These are phyloP conservation scores for Fusarium annulatum DNA, from an alignment of 2,329 filamentous ascomycete species.

Conservation along the genomic window DNA sequence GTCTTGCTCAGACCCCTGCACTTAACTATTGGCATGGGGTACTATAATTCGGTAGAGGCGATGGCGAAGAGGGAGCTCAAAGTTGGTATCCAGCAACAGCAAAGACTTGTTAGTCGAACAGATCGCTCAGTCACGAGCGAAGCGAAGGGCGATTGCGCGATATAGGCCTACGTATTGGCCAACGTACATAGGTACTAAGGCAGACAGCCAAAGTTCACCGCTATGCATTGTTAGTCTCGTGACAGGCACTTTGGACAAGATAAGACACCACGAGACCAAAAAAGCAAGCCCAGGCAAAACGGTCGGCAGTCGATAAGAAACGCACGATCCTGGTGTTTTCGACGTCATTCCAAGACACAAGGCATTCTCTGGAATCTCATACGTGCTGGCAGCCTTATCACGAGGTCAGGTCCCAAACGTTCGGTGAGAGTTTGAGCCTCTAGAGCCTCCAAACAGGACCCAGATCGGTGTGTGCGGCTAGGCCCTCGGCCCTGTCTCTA, in stretches of 20 bases:
- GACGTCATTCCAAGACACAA: slow-evolving; percentile 35
- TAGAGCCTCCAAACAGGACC: slow-evolving; percentile 9
- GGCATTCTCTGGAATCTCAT: slow-evolving; percentile 25
- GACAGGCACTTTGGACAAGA: slow-evolving; percentile 15
- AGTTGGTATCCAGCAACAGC: slow-evolving; percentile 1
- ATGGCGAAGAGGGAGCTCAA: slow-evolving; percentile 7
- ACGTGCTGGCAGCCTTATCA: slow-evolving; percentile 21
- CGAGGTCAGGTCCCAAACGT: slow-evolving; percentile 31
- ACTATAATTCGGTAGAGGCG: slow-evolving; percentile 31
- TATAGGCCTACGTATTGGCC: slow-evolving; percentile 19
- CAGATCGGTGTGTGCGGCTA: slow-evolving; percentile 29
- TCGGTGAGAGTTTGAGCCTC: slow-evolving; percentile 31
- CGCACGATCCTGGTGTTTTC: slow-evolving; percentile 8
- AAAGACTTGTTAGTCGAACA: slow-evolving; percentile 23
- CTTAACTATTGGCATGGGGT: slow-evolving; percentile 38
- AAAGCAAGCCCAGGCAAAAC: slow-evolving; percentile 25
- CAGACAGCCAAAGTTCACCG: slow-evolving; percentile 27
- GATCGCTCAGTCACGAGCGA: neutral
- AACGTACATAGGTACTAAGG: neutral
- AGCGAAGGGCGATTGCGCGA: slow-evolving; percentile 20
- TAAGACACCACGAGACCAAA: slow-evolving; percentile 32
- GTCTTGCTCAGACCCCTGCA: slow-evolving; percentile 21
- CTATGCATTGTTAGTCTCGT: slow-evolving; percentile 28
- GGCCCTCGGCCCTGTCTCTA: slow-evolving; percentile 5
- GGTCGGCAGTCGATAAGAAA: slow-evolving; percentile 26